These are phyloP conservation scores for Adansonia madagascariensis DNA, from an alignment of 441 rosid genomes.

Conservation along the genomic window DNA sequence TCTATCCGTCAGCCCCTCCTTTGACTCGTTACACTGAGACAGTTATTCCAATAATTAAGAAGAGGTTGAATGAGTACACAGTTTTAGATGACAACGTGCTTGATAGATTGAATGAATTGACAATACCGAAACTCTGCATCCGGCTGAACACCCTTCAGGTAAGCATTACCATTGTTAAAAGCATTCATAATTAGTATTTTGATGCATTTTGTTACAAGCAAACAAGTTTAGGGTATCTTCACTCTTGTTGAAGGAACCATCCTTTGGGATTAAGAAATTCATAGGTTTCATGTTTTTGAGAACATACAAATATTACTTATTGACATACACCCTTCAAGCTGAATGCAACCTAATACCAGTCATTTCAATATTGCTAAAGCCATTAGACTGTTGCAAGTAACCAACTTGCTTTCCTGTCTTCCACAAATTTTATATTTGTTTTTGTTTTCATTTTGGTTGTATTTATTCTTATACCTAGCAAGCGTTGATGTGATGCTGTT, in stretches of 20 bases:
- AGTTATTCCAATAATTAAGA: constrained; percentile 68
- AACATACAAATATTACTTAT: background rate
- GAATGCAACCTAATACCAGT: background rate
- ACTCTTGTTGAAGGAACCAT: background rate
- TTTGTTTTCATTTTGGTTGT: background rate
- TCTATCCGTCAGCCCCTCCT: constrained; percentile 88
- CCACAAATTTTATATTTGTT: background rate
- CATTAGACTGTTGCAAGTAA: background rate
- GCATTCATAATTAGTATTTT: background rate
- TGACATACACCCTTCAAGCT: background rate
- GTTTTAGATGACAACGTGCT: constrained; percentile 55
- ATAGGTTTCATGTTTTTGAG: background rate
- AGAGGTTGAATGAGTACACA: constrained; percentile 59
- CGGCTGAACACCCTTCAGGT: constrained; percentile 94
- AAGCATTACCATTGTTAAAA: constrained; percentile 34
- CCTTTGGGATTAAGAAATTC: background rate
- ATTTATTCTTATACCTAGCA: background rate
- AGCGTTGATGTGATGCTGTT: background rate
- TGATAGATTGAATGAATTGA: constrained; percentile 61
- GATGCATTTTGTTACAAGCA: background rate
- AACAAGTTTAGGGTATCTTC: background rate
- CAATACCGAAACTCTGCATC: constrained; percentile 86
- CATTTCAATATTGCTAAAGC: constrained; percentile 15
- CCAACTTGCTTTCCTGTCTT: background rate
- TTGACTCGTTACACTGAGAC: constrained; percentile 87